These are phyloP conservation scores for Pichia deserticola DNA, from an alignment of 805 yeast genomes.

Conservation along the genomic window DNA sequence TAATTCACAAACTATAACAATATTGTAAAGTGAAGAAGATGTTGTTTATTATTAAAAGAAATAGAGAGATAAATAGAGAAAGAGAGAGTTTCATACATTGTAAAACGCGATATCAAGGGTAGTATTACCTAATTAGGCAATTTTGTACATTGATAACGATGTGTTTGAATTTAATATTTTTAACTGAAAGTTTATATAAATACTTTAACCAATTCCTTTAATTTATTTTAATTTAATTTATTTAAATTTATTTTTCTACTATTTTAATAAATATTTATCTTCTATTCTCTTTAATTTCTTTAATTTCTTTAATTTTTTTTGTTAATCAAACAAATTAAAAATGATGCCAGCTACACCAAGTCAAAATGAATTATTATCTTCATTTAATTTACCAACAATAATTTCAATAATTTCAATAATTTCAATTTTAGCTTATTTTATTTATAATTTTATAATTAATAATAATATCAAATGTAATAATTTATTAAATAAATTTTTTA, in stretches of 20 bases:
- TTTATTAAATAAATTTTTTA: neutral
- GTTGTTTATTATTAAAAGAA: no score
- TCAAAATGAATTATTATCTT: neutral
- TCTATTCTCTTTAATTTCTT: no score
- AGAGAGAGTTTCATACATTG: no score
- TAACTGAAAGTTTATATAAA: no score
- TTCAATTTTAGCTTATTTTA: neutral
- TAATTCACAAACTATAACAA: no score
- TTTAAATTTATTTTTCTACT: neutral
- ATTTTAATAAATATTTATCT: no score
- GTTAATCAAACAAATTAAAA: neutral
- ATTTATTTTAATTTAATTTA: neutral
- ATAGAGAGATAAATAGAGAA: no score
- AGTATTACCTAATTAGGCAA: conserved; percentile 6
- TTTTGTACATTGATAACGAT: conserved; percentile 7
- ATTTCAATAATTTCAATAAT: neutral
- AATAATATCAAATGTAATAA: no score
- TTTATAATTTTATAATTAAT: neutral
- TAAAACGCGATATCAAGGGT: conserved; percentile 1
- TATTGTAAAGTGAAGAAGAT: no score
- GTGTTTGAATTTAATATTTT: neutral
- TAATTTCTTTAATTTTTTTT: neutral
- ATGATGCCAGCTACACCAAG: conserved; percentile 4
- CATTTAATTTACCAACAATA: neutral
- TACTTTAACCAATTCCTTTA: no score